A percentile compares a stretch with the other conserved stretches of the same genome.
These are phyloP conservation scores for Batrachochytrium dendrobatidis DNA, from an alignment of 371 early-diverging fungal species.

Conservation along the genomic window DNA sequence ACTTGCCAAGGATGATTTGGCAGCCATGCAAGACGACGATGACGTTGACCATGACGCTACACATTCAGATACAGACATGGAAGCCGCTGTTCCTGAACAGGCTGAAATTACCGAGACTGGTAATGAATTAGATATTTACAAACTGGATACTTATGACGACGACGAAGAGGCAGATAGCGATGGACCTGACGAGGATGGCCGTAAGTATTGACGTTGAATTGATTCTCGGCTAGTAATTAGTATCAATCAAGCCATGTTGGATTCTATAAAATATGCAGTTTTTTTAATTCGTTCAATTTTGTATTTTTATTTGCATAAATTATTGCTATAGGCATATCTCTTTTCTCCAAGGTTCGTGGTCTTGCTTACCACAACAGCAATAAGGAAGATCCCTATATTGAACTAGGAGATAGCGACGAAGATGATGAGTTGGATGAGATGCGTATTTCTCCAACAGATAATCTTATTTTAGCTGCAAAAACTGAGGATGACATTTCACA, in stretches of 20 bases:
- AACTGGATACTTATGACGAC: conserved; percentile 30
- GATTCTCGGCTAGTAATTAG: not conserved
- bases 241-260: conserved; percentile 1
- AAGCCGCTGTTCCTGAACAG: conserved; percentile 24
- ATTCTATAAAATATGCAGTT: not conserved
- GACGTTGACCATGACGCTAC: conserved; percentile 14
- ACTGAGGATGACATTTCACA: conserved; percentile 94
- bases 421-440: conserved; percentile 76
- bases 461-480: conserved; percentile 80
- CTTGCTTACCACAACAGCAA: conserved; percentile 69
- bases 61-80: conserved; percentile 14
- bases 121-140: conserved; percentile 25
- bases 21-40: conserved; percentile 35
- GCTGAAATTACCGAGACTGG: conserved; percentile 2
- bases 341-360: conserved; percentile 44
- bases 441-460: conserved; percentile 70
- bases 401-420: conserved; percentile 53
- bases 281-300: not conserved
- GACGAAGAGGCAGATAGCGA: conserved; percentile 16
- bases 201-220: conserved; percentile 5
- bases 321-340: conserved; percentile 11
- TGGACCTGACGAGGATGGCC: conserved; percentile 19
- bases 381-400: conserved; percentile 78
- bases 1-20: conserved; percentile 61
- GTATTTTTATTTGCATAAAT: not conserved